Evolutionary conservation across 768 basidiomycete species (phyloP), one percentile per base, ranked within the genome.

Genomic region (Mrakia blollopis): DNA sequence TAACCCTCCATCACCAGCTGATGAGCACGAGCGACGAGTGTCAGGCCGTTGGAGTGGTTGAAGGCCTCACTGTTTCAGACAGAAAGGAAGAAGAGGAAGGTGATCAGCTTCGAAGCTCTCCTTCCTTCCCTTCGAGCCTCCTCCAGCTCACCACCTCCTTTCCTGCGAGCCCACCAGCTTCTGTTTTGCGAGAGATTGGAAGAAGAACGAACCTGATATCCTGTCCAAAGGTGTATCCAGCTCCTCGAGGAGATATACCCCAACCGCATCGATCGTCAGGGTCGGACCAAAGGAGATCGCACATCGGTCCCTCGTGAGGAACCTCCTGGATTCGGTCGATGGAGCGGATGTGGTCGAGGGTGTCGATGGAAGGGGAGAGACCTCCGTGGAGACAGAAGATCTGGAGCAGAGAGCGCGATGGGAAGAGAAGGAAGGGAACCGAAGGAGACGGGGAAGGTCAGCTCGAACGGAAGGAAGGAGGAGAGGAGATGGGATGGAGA

Each of bases 281-380:
- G 85, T 99, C 97, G 72, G 95, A 98, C 97, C 97, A 99, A 79
- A 99, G 88, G 74, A 99, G 87, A 85, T 99, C 97, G 82, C 97
- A 99, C 97, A 99, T 99, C 28, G 97, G 97, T 4, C 97, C 97
- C 86, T 99, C 97, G 85, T 99, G 97, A 6, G 97, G 97, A 3
- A 99, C 97, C 83, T 99, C 97, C 85, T 99, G 97, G 80, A 98
- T 94, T 74, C 97, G 92, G 87, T 99, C 97, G 83, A 99, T 98
- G 69, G 93, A 91, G 79, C 97, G 93, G 79, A 99, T 96, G 82
- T 99, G 97, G 87, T 99, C 97, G 80, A 99, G 91, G 80, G 97
- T 98, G 86, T 99, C 96, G 85, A 98, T 98, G 78, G 97, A 98
- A 28, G 97, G 97, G 73, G 95, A 98, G 54, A 98, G 90, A 74